Conservation (phyloP, 148 eudicot species). For the Silene conica region DNA sequence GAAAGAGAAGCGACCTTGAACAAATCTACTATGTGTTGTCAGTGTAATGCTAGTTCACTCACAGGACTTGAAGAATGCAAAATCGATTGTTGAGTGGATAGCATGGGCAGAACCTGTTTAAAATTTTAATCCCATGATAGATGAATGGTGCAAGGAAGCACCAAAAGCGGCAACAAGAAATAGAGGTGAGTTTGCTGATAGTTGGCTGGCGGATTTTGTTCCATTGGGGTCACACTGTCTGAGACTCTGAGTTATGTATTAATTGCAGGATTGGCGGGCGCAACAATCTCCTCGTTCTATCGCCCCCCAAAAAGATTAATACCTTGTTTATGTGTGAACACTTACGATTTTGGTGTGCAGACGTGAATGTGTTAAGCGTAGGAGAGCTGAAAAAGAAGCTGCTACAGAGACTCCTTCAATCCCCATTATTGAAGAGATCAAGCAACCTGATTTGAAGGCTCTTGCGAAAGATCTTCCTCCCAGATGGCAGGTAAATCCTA, state of each 20-base stretch:
- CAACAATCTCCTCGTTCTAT: constrained; percentile 28
- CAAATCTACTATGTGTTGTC: constrained; percentile 20
- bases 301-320: too few relatives aligned
- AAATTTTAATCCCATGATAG: constrained; percentile 92
- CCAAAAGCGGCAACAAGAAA: constrained; percentile 87
- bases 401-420: constrained; percentile 31
- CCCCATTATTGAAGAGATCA: constrained; percentile 27
- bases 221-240: neutral
- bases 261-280: constrained; percentile 81
- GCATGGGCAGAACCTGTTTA: constrained; percentile 99
- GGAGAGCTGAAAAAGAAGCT: constrained; percentile 61
- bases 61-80: constrained; percentile 95
- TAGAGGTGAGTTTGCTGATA: constrained; percentile 66
- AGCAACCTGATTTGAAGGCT: constrained; percentile 57
- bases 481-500: constrained; percentile 80
- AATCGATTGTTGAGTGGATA: constrained; percentile 93
- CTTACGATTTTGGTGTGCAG: constrained; percentile 28
- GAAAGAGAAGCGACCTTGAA: neutral
- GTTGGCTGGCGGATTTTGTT: neutral
- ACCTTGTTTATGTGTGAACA: neutral
- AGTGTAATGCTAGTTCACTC: constrained; percentile 22
- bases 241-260: constrained; percentile 12
- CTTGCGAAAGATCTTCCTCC: constrained; percentile 69
- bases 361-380: constrained; percentile 96
- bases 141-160: constrained; percentile 98